Percentiles rank a stretch among this genome's conserved stretches.
These are phyloP conservation scores for Aspergillus funiculosus DNA, from an alignment of 495 filamentous ascomycete genomes.

Conservation along the genomic window DNA sequence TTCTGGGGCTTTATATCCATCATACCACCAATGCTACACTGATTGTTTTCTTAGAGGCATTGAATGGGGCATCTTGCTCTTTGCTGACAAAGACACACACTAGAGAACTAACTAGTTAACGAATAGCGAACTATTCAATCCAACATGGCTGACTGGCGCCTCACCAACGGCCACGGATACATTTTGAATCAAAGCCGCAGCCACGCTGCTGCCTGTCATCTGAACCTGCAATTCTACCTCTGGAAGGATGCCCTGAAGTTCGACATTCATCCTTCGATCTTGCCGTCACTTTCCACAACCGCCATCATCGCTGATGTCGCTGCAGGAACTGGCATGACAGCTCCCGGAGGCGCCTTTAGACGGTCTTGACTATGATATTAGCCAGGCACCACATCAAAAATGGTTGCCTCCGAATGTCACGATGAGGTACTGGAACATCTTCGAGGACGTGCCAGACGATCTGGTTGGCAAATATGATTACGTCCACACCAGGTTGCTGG, in stretches of 20 bases:
- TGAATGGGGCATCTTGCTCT: no score
- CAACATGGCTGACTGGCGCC: no score
- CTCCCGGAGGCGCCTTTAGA: neutral
- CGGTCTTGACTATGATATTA: neutral
- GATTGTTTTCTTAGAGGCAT: no score
- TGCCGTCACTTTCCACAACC: neutral
- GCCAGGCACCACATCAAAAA: neutral
- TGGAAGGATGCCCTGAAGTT: conserved; percentile 22
- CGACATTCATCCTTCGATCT: conserved; percentile 18
- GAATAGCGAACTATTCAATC: no score
- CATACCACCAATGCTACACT: no score
- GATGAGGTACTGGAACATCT: conserved; percentile 25
- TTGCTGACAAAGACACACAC: no score
- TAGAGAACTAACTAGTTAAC: no score
- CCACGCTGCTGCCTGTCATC: conserved; percentile 11
- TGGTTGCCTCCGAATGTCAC: neutral
- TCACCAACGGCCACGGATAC: no score
- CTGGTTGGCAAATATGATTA: conserved; percentile 29
- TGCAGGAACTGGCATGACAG: conserved; percentile 15
- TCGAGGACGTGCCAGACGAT: conserved; percentile 17
- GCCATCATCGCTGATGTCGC: conserved; percentile 19
- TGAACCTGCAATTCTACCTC: conserved; percentile 25
- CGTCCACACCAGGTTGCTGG: conserved; percentile 30
- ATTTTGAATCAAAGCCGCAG: no score
- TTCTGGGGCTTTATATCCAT: no score